Conservation (phyloP, 768 basidiomycete species). For the Amanita exitialis region DNA sequence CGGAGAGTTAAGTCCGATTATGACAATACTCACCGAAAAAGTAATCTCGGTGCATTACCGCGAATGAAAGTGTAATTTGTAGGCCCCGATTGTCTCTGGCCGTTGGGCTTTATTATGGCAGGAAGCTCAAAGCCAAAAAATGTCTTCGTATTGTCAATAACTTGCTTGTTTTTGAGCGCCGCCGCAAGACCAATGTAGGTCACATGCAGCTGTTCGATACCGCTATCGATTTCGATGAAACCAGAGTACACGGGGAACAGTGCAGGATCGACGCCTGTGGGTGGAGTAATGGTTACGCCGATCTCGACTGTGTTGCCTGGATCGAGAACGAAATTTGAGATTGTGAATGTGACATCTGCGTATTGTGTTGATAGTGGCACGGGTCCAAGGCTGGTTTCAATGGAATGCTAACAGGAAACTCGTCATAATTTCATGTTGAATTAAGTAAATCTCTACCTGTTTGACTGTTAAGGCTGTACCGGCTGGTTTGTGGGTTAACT, state of each 20-base stretch:
- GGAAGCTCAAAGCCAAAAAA: slow-evolving; percentile 37
- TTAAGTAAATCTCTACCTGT: slow-evolving; percentile 13
- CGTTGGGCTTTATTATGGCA: slow-evolving; percentile 28
- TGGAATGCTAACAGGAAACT: slow-evolving; percentile 16
- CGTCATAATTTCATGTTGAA: background rate
- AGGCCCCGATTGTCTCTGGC: slow-evolving; percentile 27
- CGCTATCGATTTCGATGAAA: slow-evolving; percentile 31
- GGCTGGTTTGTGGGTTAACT: slow-evolving; percentile 34
- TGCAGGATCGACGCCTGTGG: slow-evolving; percentile 29
- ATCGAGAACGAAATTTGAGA: slow-evolving; percentile 26
- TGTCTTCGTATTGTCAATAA: slow-evolving; percentile 35
- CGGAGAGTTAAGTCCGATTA: no score
- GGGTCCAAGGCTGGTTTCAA: slow-evolving; percentile 29
- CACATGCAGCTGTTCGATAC: slow-evolving; percentile 22
- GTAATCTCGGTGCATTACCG: slow-evolving; percentile 28
- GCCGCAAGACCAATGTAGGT: slow-evolving; percentile 30
- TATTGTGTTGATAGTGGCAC: slow-evolving; percentile 29
- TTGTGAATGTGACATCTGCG: slow-evolving; percentile 33
- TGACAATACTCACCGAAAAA: slow-evolving; percentile 23
- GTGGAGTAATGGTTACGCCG: slow-evolving; percentile 30
- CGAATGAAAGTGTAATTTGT: slow-evolving; percentile 37
- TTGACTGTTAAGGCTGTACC: slow-evolving; percentile 31
- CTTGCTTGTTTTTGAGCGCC: slow-evolving; percentile 30
- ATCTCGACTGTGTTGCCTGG: slow-evolving; percentile 27
- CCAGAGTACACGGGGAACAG: slow-evolving; percentile 49